These are phyloP conservation scores for Postia placenta DNA, from an alignment of 768 basidiomycete genomes.

Conservation along the genomic window DNA sequence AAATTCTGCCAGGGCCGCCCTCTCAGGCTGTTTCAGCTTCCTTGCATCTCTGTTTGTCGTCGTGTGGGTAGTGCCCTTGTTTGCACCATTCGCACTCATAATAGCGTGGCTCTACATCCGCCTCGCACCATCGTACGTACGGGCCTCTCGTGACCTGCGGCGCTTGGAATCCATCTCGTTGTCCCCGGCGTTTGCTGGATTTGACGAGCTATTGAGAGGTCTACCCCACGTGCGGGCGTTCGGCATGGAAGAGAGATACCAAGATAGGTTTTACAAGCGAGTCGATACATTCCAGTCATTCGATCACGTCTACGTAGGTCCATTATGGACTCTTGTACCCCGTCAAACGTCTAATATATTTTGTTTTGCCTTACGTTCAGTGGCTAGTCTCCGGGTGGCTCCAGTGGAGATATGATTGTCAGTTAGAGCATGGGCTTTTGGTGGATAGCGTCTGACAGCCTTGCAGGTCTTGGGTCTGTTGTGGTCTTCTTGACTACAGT, in stretches of 20 bases:
- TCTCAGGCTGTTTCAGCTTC: constrained; percentile 56
- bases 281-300: constrained; percentile 63
- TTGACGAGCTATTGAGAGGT: constrained; percentile 64
- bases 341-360: not conserved
- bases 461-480: constrained; percentile 57
- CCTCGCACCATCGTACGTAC: constrained; percentile 54
- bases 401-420: constrained; percentile 69
- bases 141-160: constrained; percentile 60
- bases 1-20: constrained; percentile 45
- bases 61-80: constrained; percentile 53
- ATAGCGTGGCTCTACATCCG: constrained; percentile 68
- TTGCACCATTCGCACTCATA: constrained; percentile 59
- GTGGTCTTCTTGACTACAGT: constrained; percentile 64
- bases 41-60: constrained; percentile 60
- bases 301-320: constrained; percentile 62
- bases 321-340: not conserved
- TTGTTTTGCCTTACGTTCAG: constrained; percentile 24
- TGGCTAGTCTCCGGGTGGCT: constrained; percentile 69
- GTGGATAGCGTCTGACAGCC: not conserved
- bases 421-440: constrained; percentile 13
- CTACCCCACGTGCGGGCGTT: constrained; percentile 66
- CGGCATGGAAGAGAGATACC: constrained; percentile 63
- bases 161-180: constrained; percentile 60
- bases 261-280: constrained; percentile 53
- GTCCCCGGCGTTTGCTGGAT: constrained; percentile 69